Conservation (phyloP, 2,329 filamentous ascomycete species). For the Cladophialophora yegresii region DNA sequence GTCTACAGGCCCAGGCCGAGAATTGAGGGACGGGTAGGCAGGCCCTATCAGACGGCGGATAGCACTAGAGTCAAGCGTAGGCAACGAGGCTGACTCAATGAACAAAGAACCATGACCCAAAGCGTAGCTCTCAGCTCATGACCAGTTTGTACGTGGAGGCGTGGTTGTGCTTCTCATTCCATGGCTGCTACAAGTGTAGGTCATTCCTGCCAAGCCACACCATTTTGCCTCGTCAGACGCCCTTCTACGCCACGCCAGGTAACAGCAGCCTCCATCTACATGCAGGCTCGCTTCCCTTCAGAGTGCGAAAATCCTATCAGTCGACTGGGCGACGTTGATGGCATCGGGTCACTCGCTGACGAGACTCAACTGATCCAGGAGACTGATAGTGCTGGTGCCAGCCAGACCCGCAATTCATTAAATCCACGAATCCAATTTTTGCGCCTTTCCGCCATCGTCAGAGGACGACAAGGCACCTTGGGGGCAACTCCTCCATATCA, state of each 20-base stretch:
- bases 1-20: slow-evolving; percentile 10
- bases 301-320: slow-evolving; percentile 30
- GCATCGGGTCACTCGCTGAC: slow-evolving; percentile 22
- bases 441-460: slow-evolving; percentile 29
- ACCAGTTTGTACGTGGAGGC: neutral
- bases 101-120: neutral
- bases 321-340: slow-evolving; percentile 33
- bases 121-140: neutral
- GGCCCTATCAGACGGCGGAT: neutral
- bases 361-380: slow-evolving; percentile 30
- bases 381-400: slow-evolving; percentile 19
- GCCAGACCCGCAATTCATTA: slow-evolving; percentile 19
- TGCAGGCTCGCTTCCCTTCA: slow-evolving; percentile 28
- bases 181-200: neutral
- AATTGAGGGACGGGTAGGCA: slow-evolving; percentile 1
- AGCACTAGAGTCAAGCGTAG: neutral
- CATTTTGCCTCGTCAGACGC: slow-evolving; percentile 24
- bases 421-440: slow-evolving; percentile 35
- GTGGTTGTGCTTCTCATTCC: neutral
- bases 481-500: slow-evolving; percentile 36
- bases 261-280: slow-evolving; percentile 30
- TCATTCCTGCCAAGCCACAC: slow-evolving; percentile 22
- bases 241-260: slow-evolving; percentile 17
- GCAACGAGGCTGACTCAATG: neutral
- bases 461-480: slow-evolving; percentile 23